Evolutionary conservation across 139 green algal genomes (phyloP), one percentile per base, ranked within the genome.

Genomic region (Chlorella sp.): DNA sequence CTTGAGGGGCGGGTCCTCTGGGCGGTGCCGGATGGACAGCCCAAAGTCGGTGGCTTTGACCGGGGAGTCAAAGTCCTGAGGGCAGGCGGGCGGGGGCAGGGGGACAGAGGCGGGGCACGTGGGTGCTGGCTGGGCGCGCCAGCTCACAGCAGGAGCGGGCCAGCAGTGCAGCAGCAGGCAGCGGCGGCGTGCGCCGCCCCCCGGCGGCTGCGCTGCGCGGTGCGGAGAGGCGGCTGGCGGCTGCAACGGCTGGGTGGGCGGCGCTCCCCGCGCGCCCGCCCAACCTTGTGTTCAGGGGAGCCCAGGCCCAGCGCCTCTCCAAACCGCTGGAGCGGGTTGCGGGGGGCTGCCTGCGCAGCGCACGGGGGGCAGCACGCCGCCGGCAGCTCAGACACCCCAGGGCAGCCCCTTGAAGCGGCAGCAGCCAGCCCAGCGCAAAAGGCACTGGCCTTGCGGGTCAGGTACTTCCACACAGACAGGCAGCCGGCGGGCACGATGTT

Each of bases 31-130:
- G 84, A 98, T 98, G 73, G 94, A 96, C 63, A 98, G 90, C 20
- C 95, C 95, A 88, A 97, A 97, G 86, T 98, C 95, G 1, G 93
- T 98, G 15, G 94, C 95, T 64, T 97, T 95, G 25, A 98, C 87
- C 0, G 94, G 90, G 28, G 81, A 92, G 87, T 94, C 75, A 39
- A 75, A 79, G 34, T 90, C 88, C 26, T 93, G 89, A 47, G 41
- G 23, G 62, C 25, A 51, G 15, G 47, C 25, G 71, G 44, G 26
- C 39, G 41, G n/a, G n/a, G 16, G n/a, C 1, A 51, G 47, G 17
- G 65, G 28, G 28, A 38, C 17, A 38, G 6, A n/a, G 28, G 32
- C 11, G 28, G 28, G 13, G 21, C 32, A 38, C 30, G 30, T 41
- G 65, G n/a, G 32, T 72, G 65, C 30, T 13, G 51, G 51, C 51